Percentiles rank a stretch among this genome's conserved stretches.
These are phyloP conservation scores for Sutorius eximius DNA, from an alignment of 1,284 basidiomycete species.

Conservation along the genomic window DNA sequence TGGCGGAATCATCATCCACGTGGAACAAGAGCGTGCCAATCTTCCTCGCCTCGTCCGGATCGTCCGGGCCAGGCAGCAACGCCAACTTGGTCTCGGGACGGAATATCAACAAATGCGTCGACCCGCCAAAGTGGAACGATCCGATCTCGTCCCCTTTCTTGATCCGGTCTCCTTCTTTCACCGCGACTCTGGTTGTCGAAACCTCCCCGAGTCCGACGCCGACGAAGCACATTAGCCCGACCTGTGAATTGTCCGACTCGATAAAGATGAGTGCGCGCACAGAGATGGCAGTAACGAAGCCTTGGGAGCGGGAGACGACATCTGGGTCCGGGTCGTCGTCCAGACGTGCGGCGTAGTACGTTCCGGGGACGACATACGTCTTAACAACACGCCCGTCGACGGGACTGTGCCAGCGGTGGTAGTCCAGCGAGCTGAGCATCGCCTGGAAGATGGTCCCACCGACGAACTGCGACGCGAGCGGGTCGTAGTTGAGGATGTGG, in stretches of 20 bases:
- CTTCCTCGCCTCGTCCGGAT: constrained; percentile 7
- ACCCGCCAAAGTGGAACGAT: constrained; percentile 53
- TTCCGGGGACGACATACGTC: constrained; percentile 46
- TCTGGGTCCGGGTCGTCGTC: constrained; percentile 24
- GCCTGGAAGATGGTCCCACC: constrained; percentile 27
- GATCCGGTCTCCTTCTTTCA: constrained; percentile 34
- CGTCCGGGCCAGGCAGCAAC: constrained; percentile 12
- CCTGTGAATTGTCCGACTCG: constrained; percentile 46
- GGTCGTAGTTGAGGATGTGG: constrained; percentile 37
- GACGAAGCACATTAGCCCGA: constrained; percentile 39
- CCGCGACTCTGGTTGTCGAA: constrained; percentile 47
- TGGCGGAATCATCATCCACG: constrained; percentile 11
- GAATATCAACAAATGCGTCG: constrained; percentile 47
- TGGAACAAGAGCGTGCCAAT: constrained; percentile 23
- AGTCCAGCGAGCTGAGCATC: constrained; percentile 41
- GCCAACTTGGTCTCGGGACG: constrained; percentile 23
- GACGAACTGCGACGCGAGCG: constrained; percentile 46
- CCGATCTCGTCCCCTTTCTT: constrained; percentile 50
- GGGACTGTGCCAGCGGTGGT: constrained; percentile 60
- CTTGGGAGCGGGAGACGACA: constrained; percentile 27
- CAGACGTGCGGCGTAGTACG: constrained; percentile 49
- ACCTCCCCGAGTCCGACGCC: constrained; percentile 35
- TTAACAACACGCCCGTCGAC: constrained; percentile 51
- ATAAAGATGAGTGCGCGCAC: constrained; percentile 55
- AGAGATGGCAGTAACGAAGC: constrained; percentile 28